A percentile compares a stretch with the other conserved stretches of the same genome.
These are phyloP conservation scores for Trichoderma sp. DNA, from an alignment of 2,329 filamentous ascomycete genomes.

Conservation along the genomic window DNA sequence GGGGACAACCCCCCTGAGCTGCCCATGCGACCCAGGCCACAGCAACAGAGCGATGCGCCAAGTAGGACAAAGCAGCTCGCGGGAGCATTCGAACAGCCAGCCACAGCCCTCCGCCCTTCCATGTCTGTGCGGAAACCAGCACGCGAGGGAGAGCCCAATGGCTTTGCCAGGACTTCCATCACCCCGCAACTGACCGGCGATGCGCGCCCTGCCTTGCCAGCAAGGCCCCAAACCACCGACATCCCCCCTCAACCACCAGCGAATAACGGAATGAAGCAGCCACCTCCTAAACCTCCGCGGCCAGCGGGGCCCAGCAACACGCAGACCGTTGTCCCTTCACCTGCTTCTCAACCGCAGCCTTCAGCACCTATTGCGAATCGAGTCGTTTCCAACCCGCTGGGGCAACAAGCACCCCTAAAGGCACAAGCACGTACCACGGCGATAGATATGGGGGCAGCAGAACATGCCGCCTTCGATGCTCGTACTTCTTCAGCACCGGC, in stretches of 20 bases:
- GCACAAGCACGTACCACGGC: slow-evolving; percentile 40
- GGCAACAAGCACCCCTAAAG: slow-evolving; percentile 38
- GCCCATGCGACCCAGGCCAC: slow-evolving; percentile 54
- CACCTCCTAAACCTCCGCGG: slow-evolving; percentile 51
- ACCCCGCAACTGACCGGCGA: slow-evolving; percentile 49
- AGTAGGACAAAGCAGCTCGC: slow-evolving; percentile 33
- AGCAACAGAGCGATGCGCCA: slow-evolving; percentile 33
- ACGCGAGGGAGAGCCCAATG: slow-evolving; percentile 51
- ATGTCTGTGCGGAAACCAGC: slow-evolving; percentile 45
- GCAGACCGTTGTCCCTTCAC: slow-evolving; percentile 31
- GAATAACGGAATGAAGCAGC: slow-evolving; percentile 32
- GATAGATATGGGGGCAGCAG: slow-evolving; percentile 42
- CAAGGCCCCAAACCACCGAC: slow-evolving; percentile 47
- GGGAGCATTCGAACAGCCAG: slow-evolving; percentile 44
- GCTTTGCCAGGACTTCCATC: slow-evolving; percentile 42
- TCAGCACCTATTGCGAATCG: slow-evolving; percentile 29
- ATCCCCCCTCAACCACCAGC: slow-evolving; percentile 30
- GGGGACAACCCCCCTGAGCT: slow-evolving; percentile 55
- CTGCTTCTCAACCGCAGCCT: slow-evolving; percentile 27
- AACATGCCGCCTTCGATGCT: slow-evolving; percentile 34
- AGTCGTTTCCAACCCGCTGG: slow-evolving; percentile 39
- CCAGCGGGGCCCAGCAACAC: slow-evolving; percentile 38
- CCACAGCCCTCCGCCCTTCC: slow-evolving; percentile 49
- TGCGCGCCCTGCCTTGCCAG: slow-evolving; percentile 52
- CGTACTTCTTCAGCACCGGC: slow-evolving; percentile 34